Evolutionary conservation across 1,139 yeast genomes (phyloP).

Genomic region (Blastobotrys serpentis): DNA sequence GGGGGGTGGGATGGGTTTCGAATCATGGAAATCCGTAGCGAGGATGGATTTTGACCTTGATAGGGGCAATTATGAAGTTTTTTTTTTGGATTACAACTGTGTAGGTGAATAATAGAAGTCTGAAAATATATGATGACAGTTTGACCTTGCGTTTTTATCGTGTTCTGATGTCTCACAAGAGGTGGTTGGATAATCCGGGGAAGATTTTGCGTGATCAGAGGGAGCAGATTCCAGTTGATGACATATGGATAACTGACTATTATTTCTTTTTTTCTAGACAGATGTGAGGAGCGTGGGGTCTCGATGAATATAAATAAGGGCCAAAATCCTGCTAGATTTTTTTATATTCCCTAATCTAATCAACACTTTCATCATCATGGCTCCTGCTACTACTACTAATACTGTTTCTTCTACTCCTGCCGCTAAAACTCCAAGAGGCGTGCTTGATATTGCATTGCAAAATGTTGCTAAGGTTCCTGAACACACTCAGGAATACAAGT

Average conservation of each 20-base stretch:
- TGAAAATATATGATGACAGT: no score
- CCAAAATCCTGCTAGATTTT: not conserved
- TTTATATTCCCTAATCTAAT: not conserved
- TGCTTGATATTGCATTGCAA: slow-evolving; percentile 11
- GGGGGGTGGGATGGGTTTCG: not conserved
- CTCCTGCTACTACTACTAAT: slow-evolving; percentile 16
- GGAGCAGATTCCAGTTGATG: not conserved
- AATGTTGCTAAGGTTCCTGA: slow-evolving; percentile 18
- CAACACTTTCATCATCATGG: no score
- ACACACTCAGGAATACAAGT: slow-evolving; percentile 27
- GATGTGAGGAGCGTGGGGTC: not conserved
- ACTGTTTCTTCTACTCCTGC: slow-evolving; percentile 11
- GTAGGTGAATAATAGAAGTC: no score
- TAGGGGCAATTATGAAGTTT: no score
- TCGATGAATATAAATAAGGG: slow-evolving; percentile 1
- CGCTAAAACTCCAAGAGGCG: slow-evolving; percentile 9
- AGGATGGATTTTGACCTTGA: not conserved
- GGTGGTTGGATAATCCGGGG: slow-evolving; percentile 7
- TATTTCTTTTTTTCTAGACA: not conserved
- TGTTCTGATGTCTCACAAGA: no score
- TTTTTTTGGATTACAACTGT: no score
- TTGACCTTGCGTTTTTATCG: no score
- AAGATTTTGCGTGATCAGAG: slow-evolving; percentile 5
- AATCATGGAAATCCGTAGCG: not conserved
- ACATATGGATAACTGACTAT: not conserved